Evolutionary conservation across 129 eudicot genomes (phyloP), one percentile per base, ranked within the genome.

Genomic region (Escallonia rubra): DNA sequence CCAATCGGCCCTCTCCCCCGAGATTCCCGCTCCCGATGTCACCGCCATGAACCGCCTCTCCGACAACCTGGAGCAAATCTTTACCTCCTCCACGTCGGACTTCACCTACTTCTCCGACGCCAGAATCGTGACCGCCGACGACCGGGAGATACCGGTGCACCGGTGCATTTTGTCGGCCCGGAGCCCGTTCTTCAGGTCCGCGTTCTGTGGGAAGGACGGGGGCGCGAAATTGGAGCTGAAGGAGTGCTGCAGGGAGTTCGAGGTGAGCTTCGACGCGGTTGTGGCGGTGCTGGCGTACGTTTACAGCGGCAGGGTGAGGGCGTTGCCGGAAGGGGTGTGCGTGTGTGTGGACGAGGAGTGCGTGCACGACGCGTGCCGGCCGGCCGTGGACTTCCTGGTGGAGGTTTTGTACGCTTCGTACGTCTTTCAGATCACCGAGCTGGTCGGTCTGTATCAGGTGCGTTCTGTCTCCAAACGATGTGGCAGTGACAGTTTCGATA

Each of bases 311-410:
- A 94, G 69, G 64, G 70, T 89, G 41, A 74, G 79, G 60, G 80
- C 73, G 43, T 64, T 77, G 69, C 84, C 85, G 39, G 79, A 76
- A 72, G 93, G 70, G 49, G 87, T 79, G 53, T 81, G 96, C 58
- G 76, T 76, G 48, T 94, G 99, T 67, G 99, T 83, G 60, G 99
- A 94, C 55, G 96, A 89, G 14, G 95, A 82, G 39, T 94, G 99
- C 54, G 57, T 50, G n/a, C 99, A 94, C 70, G 75, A 78, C 39
- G 87, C 86, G 8, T 94, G 99, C 43, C 68, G 96, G 64, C 96
- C 99, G 7, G 89, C 81, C 7, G 65, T 94, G n/a, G 93, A 70
- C 70, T 94, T 89, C 45, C 46, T 82, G 85, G 82, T 79, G 61
- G 93, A 94, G 90, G 90, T 89, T 65, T 41, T 94, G 62, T 89